A percentile compares a stretch with the other conserved stretches of the same genome.
Conservation (phyloP, 768 basidiomycete species). For the Phylloporus sp. region DNA sequence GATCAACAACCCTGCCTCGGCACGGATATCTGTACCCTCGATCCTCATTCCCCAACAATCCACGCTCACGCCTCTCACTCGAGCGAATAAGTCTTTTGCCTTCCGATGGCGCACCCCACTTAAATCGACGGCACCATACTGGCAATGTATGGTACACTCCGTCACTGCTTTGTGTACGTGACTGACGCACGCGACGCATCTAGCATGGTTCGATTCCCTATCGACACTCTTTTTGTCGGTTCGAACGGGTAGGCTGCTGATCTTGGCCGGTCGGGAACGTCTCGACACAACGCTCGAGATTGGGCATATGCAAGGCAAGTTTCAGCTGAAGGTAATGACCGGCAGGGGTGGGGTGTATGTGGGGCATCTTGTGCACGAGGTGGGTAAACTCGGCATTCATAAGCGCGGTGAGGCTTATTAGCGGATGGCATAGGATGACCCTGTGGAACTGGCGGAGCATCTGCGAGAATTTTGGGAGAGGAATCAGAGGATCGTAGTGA, state of each 20-base stretch:
- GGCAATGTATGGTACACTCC: slow-evolving; percentile 60
- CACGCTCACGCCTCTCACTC: slow-evolving; percentile 26
- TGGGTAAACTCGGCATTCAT: slow-evolving; percentile 29
- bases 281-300: slow-evolving; percentile 94
- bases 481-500: slow-evolving; percentile 71
- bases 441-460: slow-evolving; percentile 71
- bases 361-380: slow-evolving; percentile 95
- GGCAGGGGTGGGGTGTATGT: slow-evolving; percentile 48
- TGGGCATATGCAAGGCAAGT: slow-evolving; percentile 95
- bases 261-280: slow-evolving; percentile 90
- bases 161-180: background rate
- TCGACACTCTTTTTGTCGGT: slow-evolving; percentile 75
- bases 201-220: slow-evolving; percentile 90
- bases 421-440: slow-evolving; percentile 65
- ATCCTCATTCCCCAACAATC: slow-evolving; percentile 55
- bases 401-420: background rate
- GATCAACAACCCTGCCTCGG: slow-evolving; percentile 77
- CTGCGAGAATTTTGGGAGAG: slow-evolving; percentile 88
- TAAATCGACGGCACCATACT: slow-evolving; percentile 80
- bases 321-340: slow-evolving; percentile 81
- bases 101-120: slow-evolving; percentile 85
- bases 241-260: slow-evolving; percentile 78
- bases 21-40: slow-evolving; percentile 84
- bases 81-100: slow-evolving; percentile 18
- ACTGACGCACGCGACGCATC: background rate